Evolutionary conservation across 768 basidiomycete genomes (phyloP), one percentile per base, ranked within the genome.

Genomic region (Krasilnikovozyma curviuscula): DNA sequence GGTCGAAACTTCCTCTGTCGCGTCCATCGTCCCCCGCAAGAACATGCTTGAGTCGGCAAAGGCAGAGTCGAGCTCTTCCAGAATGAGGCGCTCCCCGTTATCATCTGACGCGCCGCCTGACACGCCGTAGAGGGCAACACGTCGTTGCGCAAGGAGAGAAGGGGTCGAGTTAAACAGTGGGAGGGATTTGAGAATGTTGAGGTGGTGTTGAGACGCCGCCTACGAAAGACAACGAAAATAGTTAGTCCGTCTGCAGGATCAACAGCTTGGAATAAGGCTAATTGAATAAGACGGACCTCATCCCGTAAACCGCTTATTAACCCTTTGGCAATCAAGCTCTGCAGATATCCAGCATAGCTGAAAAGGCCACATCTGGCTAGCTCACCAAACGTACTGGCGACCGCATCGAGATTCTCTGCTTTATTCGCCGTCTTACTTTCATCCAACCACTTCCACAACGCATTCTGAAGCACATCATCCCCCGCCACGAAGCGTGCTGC

Each of bases 321-420:
- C 13, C 50, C 50, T 2, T 46, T 33, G 19, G 33, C 45, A 32
- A 52, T 52, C 16, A 52, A 32, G 10, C 40, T 19, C 33, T 46
- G 46, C 10, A 52, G 33, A 19, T 19, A 42, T 8, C 44, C 41
- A 5, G 37, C 40, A 24, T 28, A 46, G 5, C 37, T 27, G 14
- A 52, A 19, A 7, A 52, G 13, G 1, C 39, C 30, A 2, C 25
- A 14, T n/a, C 50, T n/a, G 14, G 40, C 40, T 21, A 52, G 18
- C 33, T 52, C 50, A 16, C 50, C 50, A 2, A 52, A n/a, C 16
- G 43, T 40, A 23, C 48, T 46, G 1, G 50, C 50, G 18, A 52
- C 44, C 7, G 32, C 40, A 13, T 46, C 40, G 9, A 21, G 23
- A 29, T 47, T 37, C 8, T 52, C 45, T 13, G 31, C 44, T 25